Conservation (phyloP, 2,329 filamentous ascomycete species). For the Dactylellina haptotyla region DNA sequence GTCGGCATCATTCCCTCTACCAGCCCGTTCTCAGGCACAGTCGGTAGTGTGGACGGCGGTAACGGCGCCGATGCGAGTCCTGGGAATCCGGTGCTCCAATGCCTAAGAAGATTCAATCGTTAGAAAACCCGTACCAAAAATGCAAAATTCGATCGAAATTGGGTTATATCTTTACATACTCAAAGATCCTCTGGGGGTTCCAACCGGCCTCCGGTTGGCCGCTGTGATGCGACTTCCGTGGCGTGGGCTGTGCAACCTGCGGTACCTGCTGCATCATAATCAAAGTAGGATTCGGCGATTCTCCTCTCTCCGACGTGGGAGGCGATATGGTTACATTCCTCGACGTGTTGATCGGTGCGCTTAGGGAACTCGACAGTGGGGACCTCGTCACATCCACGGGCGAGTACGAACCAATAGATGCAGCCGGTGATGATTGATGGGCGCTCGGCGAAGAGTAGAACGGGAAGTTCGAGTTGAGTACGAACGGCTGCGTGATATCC, state of each 20-base stretch:
- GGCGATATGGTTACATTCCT: conserved; percentile 60
- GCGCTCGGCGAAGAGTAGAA: conserved; percentile 73
- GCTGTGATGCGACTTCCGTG: conserved; percentile 61
- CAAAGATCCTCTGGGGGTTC: conserved; percentile 89
- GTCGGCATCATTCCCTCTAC: conserved; percentile 68
- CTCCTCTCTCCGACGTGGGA: conserved; percentile 66
- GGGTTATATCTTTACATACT: conserved; percentile 70
- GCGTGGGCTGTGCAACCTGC: conserved; percentile 68
- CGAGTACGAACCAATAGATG: conserved; percentile 59
- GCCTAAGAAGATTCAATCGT: conserved; percentile 66
- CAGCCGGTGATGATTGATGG: conserved; percentile 68
- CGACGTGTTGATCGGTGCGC: conserved; percentile 51
- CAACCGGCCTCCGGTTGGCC: conserved; percentile 72
- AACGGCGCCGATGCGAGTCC: conserved; percentile 61
- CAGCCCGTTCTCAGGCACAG: conserved; percentile 64
- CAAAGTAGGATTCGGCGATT: conserved; percentile 75
- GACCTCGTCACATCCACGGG: conserved; percentile 66
- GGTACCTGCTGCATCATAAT: conserved; percentile 74
- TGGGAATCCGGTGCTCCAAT: conserved; percentile 91
- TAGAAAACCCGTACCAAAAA: background rate
- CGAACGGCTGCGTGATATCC: conserved; percentile 83
- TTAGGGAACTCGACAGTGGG: conserved; percentile 59
- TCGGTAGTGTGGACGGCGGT: conserved; percentile 63
- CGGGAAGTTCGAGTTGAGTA: conserved; percentile 86
- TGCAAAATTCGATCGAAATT: conserved; percentile 34